Conservation (phyloP, 768 basidiomycete species). For the Kockovaella imperatae region DNA sequence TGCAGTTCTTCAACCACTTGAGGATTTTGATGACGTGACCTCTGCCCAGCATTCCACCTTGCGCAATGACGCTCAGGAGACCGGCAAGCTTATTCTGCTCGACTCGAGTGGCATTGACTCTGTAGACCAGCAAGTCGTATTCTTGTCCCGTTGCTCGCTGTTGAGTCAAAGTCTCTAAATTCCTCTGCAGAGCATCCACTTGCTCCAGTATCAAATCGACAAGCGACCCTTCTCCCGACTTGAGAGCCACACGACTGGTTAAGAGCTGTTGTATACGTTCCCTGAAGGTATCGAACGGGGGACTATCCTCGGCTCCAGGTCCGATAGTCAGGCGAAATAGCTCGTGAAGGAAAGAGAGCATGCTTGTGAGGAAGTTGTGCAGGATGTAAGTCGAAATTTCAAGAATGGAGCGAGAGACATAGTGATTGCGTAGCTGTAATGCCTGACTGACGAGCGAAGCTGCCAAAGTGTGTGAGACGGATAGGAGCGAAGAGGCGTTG, state of each 20-base stretch:
- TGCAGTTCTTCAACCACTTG: slow-evolving; percentile 34
- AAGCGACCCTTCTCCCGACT: slow-evolving; percentile 25
- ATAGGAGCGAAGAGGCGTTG: slow-evolving; percentile 19
- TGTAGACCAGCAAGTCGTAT: slow-evolving; percentile 22
- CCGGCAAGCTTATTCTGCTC: slow-evolving; percentile 31
- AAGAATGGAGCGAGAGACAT: slow-evolving; percentile 21
- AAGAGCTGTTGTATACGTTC: slow-evolving; percentile 26
- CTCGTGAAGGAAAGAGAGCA: slow-evolving; percentile 28
- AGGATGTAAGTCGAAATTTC: slow-evolving; percentile 29
- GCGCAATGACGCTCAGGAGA: slow-evolving; percentile 16
- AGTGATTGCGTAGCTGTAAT: slow-evolving; percentile 19
- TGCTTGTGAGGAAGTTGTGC: slow-evolving; percentile 18
- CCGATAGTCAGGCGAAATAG: slow-evolving; percentile 20
- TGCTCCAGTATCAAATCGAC: slow-evolving; percentile 33
- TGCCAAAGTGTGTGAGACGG: slow-evolving; percentile 28
- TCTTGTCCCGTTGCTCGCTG: slow-evolving; percentile 10
- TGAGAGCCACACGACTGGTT: slow-evolving; percentile 10
- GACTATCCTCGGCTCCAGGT: slow-evolving; percentile 11
- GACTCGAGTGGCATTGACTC: slow-evolving; percentile 20
- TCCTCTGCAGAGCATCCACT: slow-evolving; percentile 18
- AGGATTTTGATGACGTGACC: slow-evolving; percentile 31
- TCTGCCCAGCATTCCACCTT: slow-evolving; percentile 26
- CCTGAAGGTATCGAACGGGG: slow-evolving; percentile 19
- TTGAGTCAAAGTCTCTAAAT: slow-evolving; percentile 10
- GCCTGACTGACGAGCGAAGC: slow-evolving; percentile 31